phyloP scores from a whole-genome alignment of 1,284 basidiomycete species.

The Vanrija humicola region DNA sequence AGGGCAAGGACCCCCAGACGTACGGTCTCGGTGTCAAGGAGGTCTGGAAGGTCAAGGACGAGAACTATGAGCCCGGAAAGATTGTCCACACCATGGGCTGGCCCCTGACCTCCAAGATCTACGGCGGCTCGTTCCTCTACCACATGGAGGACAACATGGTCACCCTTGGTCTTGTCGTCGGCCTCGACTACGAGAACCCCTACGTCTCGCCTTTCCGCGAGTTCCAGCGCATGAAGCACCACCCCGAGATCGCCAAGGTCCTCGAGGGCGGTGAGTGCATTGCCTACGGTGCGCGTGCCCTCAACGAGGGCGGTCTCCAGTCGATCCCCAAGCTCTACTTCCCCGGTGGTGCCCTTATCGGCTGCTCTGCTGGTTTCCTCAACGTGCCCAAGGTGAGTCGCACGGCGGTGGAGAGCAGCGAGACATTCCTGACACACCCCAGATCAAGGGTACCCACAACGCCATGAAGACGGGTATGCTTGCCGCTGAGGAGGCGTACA shows the following conservation, averaged over 20 bases:
- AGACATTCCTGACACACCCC: not conserved
- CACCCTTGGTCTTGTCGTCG: slow-evolving; percentile 86
- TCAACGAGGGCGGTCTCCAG: slow-evolving; percentile 95
- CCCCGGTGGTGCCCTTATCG: slow-evolving; percentile 91
- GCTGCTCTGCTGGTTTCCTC: slow-evolving; percentile 93
- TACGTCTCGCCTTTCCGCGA: slow-evolving; percentile 90
- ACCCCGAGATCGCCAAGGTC: slow-evolving; percentile 80
- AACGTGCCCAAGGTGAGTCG: slow-evolving; percentile 74
- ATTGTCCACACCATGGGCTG: slow-evolving; percentile 92
- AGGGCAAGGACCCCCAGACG: slow-evolving; percentile 81
- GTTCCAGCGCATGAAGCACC: slow-evolving; percentile 96
- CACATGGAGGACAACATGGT: slow-evolving; percentile 94
- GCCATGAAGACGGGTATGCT: slow-evolving; percentile 99
- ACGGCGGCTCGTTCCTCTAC: slow-evolving; percentile 92
- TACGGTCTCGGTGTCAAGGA: slow-evolving; percentile 97
- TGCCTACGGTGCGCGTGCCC: slow-evolving; percentile 83
- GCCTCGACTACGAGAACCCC: slow-evolving; percentile 92
- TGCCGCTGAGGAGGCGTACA: slow-evolving; percentile 82
- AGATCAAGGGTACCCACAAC: slow-evolving; percentile 98
- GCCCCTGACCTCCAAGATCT: slow-evolving; percentile 80
- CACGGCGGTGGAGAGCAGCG: not conserved
- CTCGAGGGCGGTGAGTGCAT: slow-evolving; percentile 74
- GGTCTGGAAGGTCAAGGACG: slow-evolving; percentile 85
- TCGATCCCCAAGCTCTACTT: slow-evolving; percentile 88
- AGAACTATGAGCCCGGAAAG: slow-evolving; percentile 74